A percentile compares a stretch with the other conserved stretches of the same genome.
Conservation (phyloP, 805 yeast genomes). For the Schwanniomyces polymorphus region DNA sequence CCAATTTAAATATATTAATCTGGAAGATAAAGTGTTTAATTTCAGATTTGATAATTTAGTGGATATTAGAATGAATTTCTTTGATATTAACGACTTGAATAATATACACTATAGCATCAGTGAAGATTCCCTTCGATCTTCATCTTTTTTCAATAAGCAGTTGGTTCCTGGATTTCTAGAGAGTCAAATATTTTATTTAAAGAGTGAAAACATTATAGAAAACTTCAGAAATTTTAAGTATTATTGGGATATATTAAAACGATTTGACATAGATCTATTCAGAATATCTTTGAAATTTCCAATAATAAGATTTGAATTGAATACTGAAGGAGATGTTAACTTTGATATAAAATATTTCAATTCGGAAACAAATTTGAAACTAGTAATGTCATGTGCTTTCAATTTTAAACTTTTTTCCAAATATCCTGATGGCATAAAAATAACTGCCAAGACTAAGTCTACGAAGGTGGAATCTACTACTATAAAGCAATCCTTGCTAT, state of each 20-base stretch:
- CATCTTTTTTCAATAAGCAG: background rate
- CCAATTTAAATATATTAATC: constrained; percentile 16
- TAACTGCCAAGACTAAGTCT: background rate
- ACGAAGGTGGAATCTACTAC: background rate
- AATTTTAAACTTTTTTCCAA: constrained; percentile 2
- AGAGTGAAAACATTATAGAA: constrained; percentile 8
- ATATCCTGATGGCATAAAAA: constrained; percentile 4
- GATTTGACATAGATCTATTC: constrained; percentile 29
- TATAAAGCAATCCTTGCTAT: background rate
- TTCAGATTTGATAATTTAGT: constrained; percentile 14
- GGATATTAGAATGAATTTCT: constrained; percentile 8
- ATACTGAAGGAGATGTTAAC: constrained; percentile 5
- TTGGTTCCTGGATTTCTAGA: background rate
- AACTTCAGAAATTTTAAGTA: constrained; percentile 15
- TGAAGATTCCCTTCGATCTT: background rate
- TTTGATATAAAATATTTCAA: constrained; percentile 16
- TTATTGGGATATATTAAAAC: constrained; percentile 16
- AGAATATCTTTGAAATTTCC: constrained; percentile 30
- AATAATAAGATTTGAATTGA: constrained; percentile 9
- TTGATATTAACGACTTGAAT: background rate
- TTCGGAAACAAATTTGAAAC: constrained; percentile 12
- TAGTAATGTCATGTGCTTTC: constrained; percentile 6
- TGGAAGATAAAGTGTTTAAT: constrained; percentile 7
- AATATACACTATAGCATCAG: constrained; percentile 2
- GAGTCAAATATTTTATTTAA: background rate